Evolutionary conservation across 768 basidiomycete genomes (phyloP).

Genomic region (Neoboletus brunneissimus): DNA sequence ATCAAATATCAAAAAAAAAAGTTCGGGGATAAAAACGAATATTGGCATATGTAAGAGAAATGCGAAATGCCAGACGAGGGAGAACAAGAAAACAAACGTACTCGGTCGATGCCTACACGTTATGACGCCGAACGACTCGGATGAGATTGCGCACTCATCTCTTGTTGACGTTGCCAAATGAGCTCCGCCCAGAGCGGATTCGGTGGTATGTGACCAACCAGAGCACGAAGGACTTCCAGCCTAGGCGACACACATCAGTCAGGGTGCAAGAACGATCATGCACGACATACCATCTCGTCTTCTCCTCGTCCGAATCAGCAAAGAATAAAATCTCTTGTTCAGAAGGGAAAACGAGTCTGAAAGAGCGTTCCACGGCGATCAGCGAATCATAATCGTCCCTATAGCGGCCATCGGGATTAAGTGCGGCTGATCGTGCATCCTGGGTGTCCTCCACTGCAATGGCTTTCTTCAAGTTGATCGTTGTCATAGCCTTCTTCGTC

Average conservation of each 20-base stretch:
- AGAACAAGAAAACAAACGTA: conserved; percentile 10
- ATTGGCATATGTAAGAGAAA: conserved; percentile 1
- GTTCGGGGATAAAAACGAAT: neutral
- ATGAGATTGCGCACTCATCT: conserved; percentile 27
- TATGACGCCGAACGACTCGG: neutral
- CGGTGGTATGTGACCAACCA: conserved; percentile 87
- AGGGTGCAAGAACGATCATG: neutral
- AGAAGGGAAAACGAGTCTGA: conserved; percentile 76
- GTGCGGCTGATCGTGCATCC: conserved; percentile 45
- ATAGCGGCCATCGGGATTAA: conserved; percentile 44
- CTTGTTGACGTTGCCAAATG: conserved; percentile 76
- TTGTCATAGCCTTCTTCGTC: conserved; percentile 84
- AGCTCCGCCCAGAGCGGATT: conserved; percentile 94
- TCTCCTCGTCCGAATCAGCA: conserved; percentile 88
- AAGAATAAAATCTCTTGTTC: conserved; percentile 85
- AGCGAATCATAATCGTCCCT: conserved; percentile 59
- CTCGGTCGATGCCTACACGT: neutral
- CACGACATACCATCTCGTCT: conserved; percentile 70
- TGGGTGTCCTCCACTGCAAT: conserved; percentile 75
- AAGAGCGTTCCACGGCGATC: conserved; percentile 76
- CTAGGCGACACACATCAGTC: conserved; percentile 38
- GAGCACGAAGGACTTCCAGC: conserved; percentile 79
- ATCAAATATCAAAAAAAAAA: conserved; percentile 1
- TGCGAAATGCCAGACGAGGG: conserved; percentile 5
- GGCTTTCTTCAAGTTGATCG: conserved; percentile 89